Conservation (phyloP, 1,284 basidiomycete species). For the Laetiporus sulphureus region DNA sequence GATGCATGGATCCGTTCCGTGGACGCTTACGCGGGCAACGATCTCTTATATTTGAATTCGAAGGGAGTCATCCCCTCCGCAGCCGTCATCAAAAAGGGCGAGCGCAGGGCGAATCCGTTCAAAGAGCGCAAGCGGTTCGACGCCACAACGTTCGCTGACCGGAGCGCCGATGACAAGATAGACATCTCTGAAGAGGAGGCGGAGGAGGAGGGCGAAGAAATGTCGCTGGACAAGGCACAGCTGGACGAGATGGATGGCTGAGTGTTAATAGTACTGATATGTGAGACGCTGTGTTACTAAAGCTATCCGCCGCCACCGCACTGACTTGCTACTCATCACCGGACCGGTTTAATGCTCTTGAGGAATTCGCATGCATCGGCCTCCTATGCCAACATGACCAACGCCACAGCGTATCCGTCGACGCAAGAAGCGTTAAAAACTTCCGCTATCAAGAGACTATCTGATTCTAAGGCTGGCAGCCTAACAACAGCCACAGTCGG, state of each 20-base stretch:
- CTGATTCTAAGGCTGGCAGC: no score
- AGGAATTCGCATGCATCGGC: no score
- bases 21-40: conserved; percentile 63
- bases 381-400: no score
- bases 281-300: no score
- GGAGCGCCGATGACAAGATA: conserved; percentile 27
- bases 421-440: no score
- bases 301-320: no score
- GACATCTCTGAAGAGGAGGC: conserved; percentile 41
- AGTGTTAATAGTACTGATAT: no score
- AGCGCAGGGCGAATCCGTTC: conserved; percentile 55
- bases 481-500: no score
- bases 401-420: no score
- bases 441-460: no score
- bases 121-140: conserved; percentile 62
- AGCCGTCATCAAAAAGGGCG: conserved; percentile 58
- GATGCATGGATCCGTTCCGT: conserved; percentile 69
- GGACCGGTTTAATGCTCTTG: no score
- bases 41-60: conserved; percentile 64
- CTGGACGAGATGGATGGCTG: conserved; percentile 70
- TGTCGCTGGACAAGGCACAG: conserved; percentile 47
- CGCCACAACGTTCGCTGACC: conserved; percentile 41
- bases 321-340: no score
- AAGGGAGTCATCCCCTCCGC: conserved; percentile 64
- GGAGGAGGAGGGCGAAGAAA: conserved; percentile 55